These are phyloP conservation scores for Aspergillus sp. DNA, from an alignment of 2,329 filamentous ascomycete genomes.

Conservation along the genomic window DNA sequence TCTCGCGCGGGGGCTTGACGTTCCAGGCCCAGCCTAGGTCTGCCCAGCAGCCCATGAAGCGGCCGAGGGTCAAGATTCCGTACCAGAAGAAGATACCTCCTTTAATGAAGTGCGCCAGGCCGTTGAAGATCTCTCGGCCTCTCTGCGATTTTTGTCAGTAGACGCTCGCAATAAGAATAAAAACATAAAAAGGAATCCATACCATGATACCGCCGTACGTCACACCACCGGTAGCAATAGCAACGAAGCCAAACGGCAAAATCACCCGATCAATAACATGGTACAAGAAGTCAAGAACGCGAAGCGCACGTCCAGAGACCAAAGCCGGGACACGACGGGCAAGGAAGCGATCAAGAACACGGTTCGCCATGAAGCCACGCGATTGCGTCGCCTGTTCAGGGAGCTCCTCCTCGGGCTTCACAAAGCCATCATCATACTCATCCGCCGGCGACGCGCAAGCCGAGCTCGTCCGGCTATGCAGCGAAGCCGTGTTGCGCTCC, in stretches of 20 bases:
- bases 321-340: slow-evolving; percentile 55
- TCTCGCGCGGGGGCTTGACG: slow-evolving; percentile 61
- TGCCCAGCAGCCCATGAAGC: slow-evolving; percentile 87
- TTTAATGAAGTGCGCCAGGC: slow-evolving; percentile 91
- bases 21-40: slow-evolving; percentile 98
- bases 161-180: background rate
- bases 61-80: slow-evolving; percentile 79
- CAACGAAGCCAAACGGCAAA: slow-evolving; percentile 73
- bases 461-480: slow-evolving; percentile 65
- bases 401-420: slow-evolving; percentile 45
- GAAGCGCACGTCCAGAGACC: slow-evolving; percentile 59
- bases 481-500: slow-evolving; percentile 66
- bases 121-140: slow-evolving; percentile 70
- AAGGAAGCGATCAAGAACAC: slow-evolving; percentile 52
- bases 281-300: slow-evolving; percentile 61
- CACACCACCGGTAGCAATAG: slow-evolving; percentile 69
- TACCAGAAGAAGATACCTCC: slow-evolving; percentile 95
- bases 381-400: slow-evolving; percentile 39
- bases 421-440: slow-evolving; percentile 53
- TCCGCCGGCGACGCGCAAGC: slow-evolving; percentile 49
- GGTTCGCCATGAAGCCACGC: slow-evolving; percentile 47
- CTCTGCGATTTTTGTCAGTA: slow-evolving; percentile 51
- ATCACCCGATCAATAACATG: slow-evolving; percentile 73
- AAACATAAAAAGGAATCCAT: slow-evolving; percentile 42
- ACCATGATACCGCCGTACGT: slow-evolving; percentile 84